Conservation (phyloP, 2,329 filamentous ascomycete genomes). For the Phialocephala sp. region DNA sequence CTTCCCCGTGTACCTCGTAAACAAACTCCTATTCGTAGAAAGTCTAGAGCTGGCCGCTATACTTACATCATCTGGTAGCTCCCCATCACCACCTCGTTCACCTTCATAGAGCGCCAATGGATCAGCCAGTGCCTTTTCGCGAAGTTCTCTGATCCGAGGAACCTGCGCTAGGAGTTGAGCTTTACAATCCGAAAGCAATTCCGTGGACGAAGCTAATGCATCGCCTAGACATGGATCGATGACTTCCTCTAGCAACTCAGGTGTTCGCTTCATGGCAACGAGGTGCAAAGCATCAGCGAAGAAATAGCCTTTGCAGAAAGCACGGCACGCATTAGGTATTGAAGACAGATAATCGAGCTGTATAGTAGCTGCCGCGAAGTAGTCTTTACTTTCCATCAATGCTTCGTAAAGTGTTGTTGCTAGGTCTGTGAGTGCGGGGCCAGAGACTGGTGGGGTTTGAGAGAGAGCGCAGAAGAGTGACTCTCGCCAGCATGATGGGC, state of each 20-base stretch:
- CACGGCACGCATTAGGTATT: slow-evolving; percentile 70
- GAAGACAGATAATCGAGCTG: slow-evolving; percentile 82
- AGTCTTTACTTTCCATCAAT: slow-evolving; percentile 84
- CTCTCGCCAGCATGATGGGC: slow-evolving; percentile 83
- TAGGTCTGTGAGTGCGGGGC: slow-evolving; percentile 66
- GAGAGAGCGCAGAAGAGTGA: slow-evolving; percentile 80
- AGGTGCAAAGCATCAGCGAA: slow-evolving; percentile 91
- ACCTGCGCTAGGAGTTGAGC: slow-evolving; percentile 83
- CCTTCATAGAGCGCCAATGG: slow-evolving; percentile 90
- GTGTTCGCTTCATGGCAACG: slow-evolving; percentile 61
- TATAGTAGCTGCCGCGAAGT: slow-evolving; percentile 77
- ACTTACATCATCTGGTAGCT: slow-evolving; percentile 91
- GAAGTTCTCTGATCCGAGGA: slow-evolving; percentile 82
- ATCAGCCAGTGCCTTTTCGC: slow-evolving; percentile 80
- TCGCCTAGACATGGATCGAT: slow-evolving; percentile 84
- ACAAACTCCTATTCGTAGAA: slow-evolving; percentile 84
- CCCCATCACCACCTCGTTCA: slow-evolving; percentile 64
- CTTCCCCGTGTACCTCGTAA: slow-evolving; percentile 88
- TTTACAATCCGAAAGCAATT: slow-evolving; percentile 93
- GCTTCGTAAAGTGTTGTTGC: slow-evolving; percentile 79
- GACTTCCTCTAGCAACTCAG: slow-evolving; percentile 66
- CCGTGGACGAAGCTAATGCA: slow-evolving; percentile 80
- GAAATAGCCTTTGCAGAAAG: slow-evolving; percentile 84
- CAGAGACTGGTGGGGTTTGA: slow-evolving; percentile 63
- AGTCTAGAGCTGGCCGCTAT: slow-evolving; percentile 82